A percentile compares a stretch with the other conserved stretches of the same genome.
Evolutionary conservation across 306 rosid genomes (phyloP).

Genomic region (Prunus mume): DNA sequence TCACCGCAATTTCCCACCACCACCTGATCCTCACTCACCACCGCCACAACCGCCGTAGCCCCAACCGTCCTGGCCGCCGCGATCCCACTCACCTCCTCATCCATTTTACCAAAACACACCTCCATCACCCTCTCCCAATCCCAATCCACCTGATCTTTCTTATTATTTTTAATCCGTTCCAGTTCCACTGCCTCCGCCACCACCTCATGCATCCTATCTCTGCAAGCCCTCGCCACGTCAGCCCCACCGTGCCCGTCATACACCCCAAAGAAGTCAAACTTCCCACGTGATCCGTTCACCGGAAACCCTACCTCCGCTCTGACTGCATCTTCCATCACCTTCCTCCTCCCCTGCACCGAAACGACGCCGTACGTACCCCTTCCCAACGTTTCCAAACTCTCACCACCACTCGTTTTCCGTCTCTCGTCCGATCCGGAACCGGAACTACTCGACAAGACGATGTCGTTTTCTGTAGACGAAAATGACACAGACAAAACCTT

Average conservation of each 20-base stretch:
- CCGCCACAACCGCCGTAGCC: slow-evolving; percentile 60
- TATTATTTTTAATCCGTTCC: not conserved
- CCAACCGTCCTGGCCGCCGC: slow-evolving; percentile 59
- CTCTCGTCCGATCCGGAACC: not conserved
- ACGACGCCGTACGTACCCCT: slow-evolving; percentile 42
- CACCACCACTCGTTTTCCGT: not conserved
- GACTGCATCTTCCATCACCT: slow-evolving; percentile 87
- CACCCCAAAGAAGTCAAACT: slow-evolving; percentile 66
- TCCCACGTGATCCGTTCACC: slow-evolving; percentile 1
- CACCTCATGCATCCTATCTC: slow-evolving; percentile 49
- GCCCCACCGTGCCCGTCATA: slow-evolving; percentile 89
- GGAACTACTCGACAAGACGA: not conserved
- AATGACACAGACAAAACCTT: slow-evolving; percentile 41
- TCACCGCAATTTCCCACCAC: slow-evolving; percentile 89
- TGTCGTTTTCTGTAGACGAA: not conserved
- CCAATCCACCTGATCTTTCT: slow-evolving; percentile 40
- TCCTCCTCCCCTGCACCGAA: slow-evolving; percentile 73
- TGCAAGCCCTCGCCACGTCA: slow-evolving; percentile 64
- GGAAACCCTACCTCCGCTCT: slow-evolving; percentile 57
- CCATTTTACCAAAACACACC: slow-evolving; percentile 71
- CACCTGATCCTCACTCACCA: slow-evolving; percentile 43
- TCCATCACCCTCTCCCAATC: slow-evolving; percentile 55
- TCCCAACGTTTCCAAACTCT: not conserved
- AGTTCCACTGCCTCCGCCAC: slow-evolving; percentile 57
- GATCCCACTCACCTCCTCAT: slow-evolving; percentile 47